Evolutionary conservation across 148 eudicot species (phyloP), one percentile per base, ranked within the genome.

Genomic region (Camellia lanceoleosa): DNA sequence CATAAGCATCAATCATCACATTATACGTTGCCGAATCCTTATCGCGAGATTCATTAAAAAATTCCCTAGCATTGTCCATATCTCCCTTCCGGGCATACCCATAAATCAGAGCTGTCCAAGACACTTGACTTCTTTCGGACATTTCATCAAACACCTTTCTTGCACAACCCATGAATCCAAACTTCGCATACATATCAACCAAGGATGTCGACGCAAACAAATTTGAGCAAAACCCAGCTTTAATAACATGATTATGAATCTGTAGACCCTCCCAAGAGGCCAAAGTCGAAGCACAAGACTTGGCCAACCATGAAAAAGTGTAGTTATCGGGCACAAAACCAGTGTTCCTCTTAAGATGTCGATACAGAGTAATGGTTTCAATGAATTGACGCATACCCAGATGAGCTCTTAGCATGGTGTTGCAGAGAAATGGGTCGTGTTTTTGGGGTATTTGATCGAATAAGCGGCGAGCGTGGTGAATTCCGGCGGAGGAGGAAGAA

Each of bases 151-250:
- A 93, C 84, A 89, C 30, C 75, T 75, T 90, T 76, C 85, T 72
- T 19, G 94, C 91, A 81, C 76, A 85, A 56, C 52, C 80, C 91
- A 93, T 88, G 64, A 74, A 65, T 73, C 88, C 87, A 80, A 85
- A 76, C 71, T 91, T 93, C 2, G 86, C 89, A 80, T 94, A 94
- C 98, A 92, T 91, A 73, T 91, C 93, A 42, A 94, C 90, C 60
- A 92, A 74, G 4, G 97, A 71, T 5, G 93, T 92, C 19, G 84
- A 81, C 58, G 88, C 83, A 82, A 87, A 91, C 85, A 94, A 84
- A 88, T 90, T 88, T 12, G 73, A 82, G 11, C 54, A 6, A 84
- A 84, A 88, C 83, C 97, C 97, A 85, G n/a, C 69, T 87, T 80
- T 91, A 64, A 89, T 72, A 1, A 89, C 90, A 78, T 84, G 85